Conservation (phyloP, 352 stramenopile genomes). For the Phytophthora melonis region DNA sequence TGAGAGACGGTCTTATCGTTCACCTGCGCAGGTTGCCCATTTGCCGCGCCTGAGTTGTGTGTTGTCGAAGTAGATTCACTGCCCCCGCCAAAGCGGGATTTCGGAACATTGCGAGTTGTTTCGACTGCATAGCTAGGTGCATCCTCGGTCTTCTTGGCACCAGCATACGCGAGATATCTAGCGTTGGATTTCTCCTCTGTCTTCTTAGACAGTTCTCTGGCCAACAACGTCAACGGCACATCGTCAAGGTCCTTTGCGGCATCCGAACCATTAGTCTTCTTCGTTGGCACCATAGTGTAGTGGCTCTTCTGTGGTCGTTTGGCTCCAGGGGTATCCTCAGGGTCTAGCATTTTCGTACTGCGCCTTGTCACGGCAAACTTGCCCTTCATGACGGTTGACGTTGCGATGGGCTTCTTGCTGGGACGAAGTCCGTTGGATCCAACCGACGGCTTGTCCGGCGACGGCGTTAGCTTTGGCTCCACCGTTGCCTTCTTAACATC, state of each 20-base stretch:
- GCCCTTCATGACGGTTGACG: conserved; percentile 46
- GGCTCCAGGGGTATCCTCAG: conserved; percentile 19
- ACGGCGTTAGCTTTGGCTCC: conserved; percentile 12
- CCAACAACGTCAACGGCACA: conserved; percentile 29
- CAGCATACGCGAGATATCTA: conserved; percentile 62
- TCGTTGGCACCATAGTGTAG: conserved; percentile 35
- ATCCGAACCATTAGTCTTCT: background rate
- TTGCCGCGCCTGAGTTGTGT: conserved; percentile 8
- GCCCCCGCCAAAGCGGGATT: conserved; percentile 42
- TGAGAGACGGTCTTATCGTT: conserved; percentile 20
- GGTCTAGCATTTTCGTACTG: conserved; percentile 56
- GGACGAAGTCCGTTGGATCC: conserved; percentile 61
- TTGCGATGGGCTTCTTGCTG: conserved; percentile 39
- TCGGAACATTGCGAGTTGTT: conserved; percentile 24
- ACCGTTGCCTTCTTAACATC: conserved; percentile 6
- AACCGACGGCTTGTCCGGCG: conserved; percentile 19
- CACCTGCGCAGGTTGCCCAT: conserved; percentile 11
- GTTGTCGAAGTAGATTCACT: conserved; percentile 5
- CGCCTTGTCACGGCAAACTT: conserved; percentile 49
- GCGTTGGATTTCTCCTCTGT: conserved; percentile 24
- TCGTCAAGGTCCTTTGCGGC: conserved; percentile 28
- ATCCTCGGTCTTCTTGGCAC: conserved; percentile 39
- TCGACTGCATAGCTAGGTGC: conserved; percentile 24
- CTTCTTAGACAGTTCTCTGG: conserved; percentile 37
- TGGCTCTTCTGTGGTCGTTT: conserved; percentile 26